Base-by-base conservation (phyloP, 805 yeast species). In the Hermanozyma aechmeae region DNA sequence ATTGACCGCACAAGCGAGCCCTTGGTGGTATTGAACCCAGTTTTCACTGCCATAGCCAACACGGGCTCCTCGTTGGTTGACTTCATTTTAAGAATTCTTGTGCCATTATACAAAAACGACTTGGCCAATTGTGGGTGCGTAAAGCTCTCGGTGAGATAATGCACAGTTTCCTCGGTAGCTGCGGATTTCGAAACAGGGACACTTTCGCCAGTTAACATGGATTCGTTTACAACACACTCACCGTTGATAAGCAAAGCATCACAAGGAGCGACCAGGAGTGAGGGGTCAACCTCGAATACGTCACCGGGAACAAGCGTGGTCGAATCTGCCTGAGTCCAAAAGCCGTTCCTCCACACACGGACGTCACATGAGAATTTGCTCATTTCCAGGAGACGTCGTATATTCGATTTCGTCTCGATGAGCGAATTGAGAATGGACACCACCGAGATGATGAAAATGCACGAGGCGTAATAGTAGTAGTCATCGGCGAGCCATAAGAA, bases 181-280 rank as follows among this genome's bases (percentile, higher is more conserved):
- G 82, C 69, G 8, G 64, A 37, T 51, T 92, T 92, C 0, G 96
- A 73, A 3, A 92, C 95, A 0, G 99, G 98, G 1, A 92, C 96
- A 29, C 96, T 85, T 52, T 92, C 99, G 23, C 99, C 99, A 0
- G 99, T 92, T 13, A 92, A 66, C 95, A 92, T 92, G 5, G 96
- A 82, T 50, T 92, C 99, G 52, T 92, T 92, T n/a, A 92, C 81
- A 31, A 92, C 86, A 50, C 95, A 83, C 49, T 87, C 97, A 29
- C 99, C 98, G 19, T 86, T 73, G 13, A 89, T 57, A 28, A 92
- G 61, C 9, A 92, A 53, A 1, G 95, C 80, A 53, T 92, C 99
- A 49, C 96, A 86, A 0, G 99, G 98, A 27, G 89, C 66, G 1
- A 69, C 45, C 3, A 62, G 45, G 32, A 92, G 58, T 0, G 81